These are phyloP conservation scores for Tetragonia tetragonoides DNA, from an alignment of 148 eudicot genomes.

Conservation along the genomic window DNA sequence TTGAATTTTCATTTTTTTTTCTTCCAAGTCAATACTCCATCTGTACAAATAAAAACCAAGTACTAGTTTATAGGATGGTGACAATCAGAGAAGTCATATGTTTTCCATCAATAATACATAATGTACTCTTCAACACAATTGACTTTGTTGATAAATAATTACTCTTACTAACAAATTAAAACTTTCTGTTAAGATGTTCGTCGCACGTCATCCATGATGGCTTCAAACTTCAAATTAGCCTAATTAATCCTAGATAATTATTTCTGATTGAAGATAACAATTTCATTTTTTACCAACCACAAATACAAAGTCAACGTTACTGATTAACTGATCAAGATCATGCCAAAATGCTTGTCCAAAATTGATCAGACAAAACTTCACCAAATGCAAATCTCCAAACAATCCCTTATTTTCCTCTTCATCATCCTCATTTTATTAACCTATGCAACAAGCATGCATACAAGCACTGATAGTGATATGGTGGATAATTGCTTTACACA, in stretches of 20 bases:
- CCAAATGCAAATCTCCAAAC: constrained; percentile 19
- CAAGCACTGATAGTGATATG: background rate
- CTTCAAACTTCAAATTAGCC: background rate
- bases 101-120: background rate
- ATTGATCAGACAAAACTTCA: background rate
- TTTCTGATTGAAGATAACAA: too few species aligned
- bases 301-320: constrained; percentile 20
- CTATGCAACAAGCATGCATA: background rate
- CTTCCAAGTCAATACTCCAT: too few species aligned
- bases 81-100: too few species aligned
- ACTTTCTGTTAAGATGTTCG: background rate
- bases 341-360: background rate
- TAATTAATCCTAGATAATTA: too few species aligned
- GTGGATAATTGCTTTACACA: constrained; percentile 11
- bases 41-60: too few species aligned
- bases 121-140: constrained; percentile 10
- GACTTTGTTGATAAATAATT: constrained; percentile 16
- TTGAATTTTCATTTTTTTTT: too few species aligned
- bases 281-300: background rate
- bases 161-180: background rate
- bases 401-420: background rate
- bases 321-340: background rate
- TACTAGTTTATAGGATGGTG: too few species aligned
- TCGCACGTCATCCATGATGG: constrained; percentile 15
- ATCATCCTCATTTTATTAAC: background rate